Base-by-base conservation (phyloP, 352 stramenopile species). In the Blastocystis sp. region DNA sequence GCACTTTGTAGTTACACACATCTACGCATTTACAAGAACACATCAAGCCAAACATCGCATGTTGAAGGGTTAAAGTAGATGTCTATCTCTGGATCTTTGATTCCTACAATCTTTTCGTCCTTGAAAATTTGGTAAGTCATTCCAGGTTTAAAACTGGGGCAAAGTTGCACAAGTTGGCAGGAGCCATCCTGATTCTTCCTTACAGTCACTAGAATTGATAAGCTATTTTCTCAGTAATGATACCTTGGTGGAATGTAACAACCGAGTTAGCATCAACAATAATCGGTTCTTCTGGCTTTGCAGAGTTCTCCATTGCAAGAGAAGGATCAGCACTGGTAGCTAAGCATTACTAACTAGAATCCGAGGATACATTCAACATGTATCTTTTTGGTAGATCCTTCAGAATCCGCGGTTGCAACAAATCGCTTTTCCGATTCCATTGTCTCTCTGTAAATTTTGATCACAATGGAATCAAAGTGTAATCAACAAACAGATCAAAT, bases 31-130 rank as follows among this genome's bases (percentile, higher is more conserved):
- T 26, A 56, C 20, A 59, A 6, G 3, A 62, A 3, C 30, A 6
- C n/a, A 34, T n/a, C 16, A n/a, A 37, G 11, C 5, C 2, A 26
- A 47, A 81, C 70, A 64, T 81, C 70, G 39, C 70, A 62, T 18
- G 70, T 41, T 7, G 45, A 64, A 24, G 70, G 70, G 45, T 81
- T 81, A 41, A 81, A 81, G 55, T 65, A 81, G n/a, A 81, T 81
- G 34, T 81, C 70, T 6, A 81, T 54, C 24, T 81, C 37, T n/a
- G 70, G 70, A 34, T 81, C 20, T 53, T 81, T 47, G 20, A 81
- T 20, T 13, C 70, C 70, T 34, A 41, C 39, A 26, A 81, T 81
- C 45, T 63, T 62, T n/a, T 81, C 70, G n/a, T 65, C 54, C 41
- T 81, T 47, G 37, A 81, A 81, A 24, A 81, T 39, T 20, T 81